Percentiles rank a stretch among this genome's conserved stretches.
These are phyloP conservation scores for Rubia balearica DNA, from an alignment of 305 asterid genomes.

Conservation along the genomic window DNA sequence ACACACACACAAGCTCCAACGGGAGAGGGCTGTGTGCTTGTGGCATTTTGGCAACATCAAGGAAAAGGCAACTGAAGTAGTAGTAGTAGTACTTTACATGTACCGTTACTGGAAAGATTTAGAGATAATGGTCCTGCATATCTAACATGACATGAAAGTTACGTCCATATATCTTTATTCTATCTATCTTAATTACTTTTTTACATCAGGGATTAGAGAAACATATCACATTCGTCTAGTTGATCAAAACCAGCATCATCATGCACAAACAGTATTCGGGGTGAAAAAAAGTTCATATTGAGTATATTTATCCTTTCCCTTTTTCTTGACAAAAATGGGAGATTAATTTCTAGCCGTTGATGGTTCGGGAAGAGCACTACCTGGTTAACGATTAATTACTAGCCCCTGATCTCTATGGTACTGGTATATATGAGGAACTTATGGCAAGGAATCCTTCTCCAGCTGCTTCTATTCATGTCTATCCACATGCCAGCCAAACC, in stretches of 20 bases:
- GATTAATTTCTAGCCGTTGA: neutral
- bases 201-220: constrained; percentile 6
- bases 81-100: constrained; percentile 27
- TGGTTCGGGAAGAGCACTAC: neutral
- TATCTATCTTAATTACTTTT: neutral
- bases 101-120: constrained; percentile 25
- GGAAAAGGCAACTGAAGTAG: constrained; percentile 22
- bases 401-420: constrained; percentile 9
- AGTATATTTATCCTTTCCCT: neutral
- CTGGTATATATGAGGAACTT: constrained; percentile 12
- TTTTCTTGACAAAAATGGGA: neutral
- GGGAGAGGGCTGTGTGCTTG: constrained; percentile 20
- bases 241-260: neutral
- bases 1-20: constrained; percentile 15
- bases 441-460: constrained; percentile 22
- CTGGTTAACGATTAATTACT: neutral
- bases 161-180: constrained; percentile 15
- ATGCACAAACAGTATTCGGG: neutral
- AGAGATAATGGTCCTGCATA: constrained; percentile 15
- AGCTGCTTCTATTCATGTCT: constrained; percentile 34
- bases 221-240: neutral
- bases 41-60: constrained; percentile 44
- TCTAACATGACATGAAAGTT: constrained; percentile 16
- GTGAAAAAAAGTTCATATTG: neutral
- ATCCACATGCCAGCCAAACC: constrained; percentile 56